Base-by-base conservation (phyloP, 768 basidiomycete genomes). In the Trametes cubensis region DNA sequence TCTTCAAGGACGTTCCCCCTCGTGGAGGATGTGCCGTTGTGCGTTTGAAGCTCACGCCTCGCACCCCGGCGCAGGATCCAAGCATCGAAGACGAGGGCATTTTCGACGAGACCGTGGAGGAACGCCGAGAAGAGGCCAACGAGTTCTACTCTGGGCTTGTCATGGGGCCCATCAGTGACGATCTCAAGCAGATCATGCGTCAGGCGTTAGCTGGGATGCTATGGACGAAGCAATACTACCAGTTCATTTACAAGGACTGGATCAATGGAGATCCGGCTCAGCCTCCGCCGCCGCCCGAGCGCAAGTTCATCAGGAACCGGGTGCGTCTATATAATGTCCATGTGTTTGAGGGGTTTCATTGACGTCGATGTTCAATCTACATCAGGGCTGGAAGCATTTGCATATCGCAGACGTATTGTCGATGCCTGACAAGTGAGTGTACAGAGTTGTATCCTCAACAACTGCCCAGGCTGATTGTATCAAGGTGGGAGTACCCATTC, bases 201-300 rank as follows among this genome's bases (percentile, higher is more conserved):
- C 97, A 98, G 76, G 97, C 95, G 21, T 77, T 99, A 51, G 87
- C 87, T 21, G 97, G 97, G 13, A 98, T 99, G 97, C 77, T 99
- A 55, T 98, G 97, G 96, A 94, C 92, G 48, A 99, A 98, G 78
- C 97, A 98, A 71, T 93, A 87, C 75, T 99, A 98, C 78, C 83
- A 91, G 72, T 98, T 98, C 76, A 87, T 98, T 62, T 95, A 98
- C 75, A 90, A 91, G 70, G 91, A 96, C 63, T 99, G 97, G 97
- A 82, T 96, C 53, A 87, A 93, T 62, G 97, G 97, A 30, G 97
- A 99, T 77, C 89, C 94, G 4, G 89, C 90, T 13, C 97, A 99
- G 74, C 96, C 95, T 10, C 84, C 94, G 20, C 97, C 97, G 4
- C 96, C 97, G 7, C 88, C 92, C 1, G 90, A 90, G 69, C 82